A percentile compares a stretch with the other conserved stretches of the same genome.
Conservation (phyloP, 441 rosid genomes). For the Aleurites moluccanus region DNA sequence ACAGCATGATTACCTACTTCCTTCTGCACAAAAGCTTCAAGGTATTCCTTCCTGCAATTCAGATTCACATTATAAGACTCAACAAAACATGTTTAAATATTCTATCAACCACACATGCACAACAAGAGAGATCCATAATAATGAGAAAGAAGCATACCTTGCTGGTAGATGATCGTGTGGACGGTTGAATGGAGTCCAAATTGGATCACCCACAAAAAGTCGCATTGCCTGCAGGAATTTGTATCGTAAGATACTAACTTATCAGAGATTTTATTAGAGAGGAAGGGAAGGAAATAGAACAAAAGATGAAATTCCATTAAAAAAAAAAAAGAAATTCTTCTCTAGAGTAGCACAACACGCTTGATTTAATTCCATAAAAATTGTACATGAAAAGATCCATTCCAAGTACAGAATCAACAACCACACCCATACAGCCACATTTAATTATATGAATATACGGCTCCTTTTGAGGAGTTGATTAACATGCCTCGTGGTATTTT, state of each 20-base stretch:
- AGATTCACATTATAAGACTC: constrained; percentile 2
- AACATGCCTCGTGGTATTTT: no score
- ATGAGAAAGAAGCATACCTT: constrained; percentile 43
- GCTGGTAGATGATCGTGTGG: constrained; percentile 90
- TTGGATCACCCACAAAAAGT: constrained; percentile 81
- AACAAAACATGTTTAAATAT: not conserved
- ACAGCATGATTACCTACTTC: constrained; percentile 26
- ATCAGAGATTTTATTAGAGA: not conserved
- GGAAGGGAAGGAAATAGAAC: not conserved
- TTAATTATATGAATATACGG: no score
- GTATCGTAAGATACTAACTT: not conserved
- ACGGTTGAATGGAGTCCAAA: constrained; percentile 93
- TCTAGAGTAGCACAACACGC: no score
- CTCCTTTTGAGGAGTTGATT: not conserved
- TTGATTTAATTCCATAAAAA: no score
- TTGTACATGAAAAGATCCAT: no score
- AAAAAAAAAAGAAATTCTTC: no score
- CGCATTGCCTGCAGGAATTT: constrained; percentile 68
- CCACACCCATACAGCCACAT: no score
- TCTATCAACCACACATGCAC: not conserved
- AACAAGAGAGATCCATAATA: not conserved
- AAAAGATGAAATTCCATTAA: no score
- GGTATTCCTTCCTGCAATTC: constrained; percentile 68
- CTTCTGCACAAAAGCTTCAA: constrained; percentile 47
- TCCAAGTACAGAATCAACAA: no score